Base-by-base conservation (phyloP, 495 filamentous ascomycete genomes). In the Staphylotrichum tortipilum region DNA sequence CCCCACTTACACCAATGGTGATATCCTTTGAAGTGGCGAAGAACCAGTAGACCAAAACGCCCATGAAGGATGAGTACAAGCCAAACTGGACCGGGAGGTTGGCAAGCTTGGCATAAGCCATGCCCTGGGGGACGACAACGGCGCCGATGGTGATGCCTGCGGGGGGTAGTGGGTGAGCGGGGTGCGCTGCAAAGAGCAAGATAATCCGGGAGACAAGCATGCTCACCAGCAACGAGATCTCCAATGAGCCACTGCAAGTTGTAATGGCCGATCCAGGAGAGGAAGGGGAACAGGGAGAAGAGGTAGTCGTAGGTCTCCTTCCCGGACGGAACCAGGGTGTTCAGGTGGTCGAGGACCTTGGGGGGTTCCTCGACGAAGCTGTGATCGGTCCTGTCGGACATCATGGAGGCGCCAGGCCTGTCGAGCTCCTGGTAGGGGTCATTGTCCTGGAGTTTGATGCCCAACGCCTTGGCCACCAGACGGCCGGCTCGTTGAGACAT, bases 21-120 rank as follows among this genome's bases (percentile, higher is more conserved):
- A 98, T 97, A 67, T 98, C 92, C 62, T 98, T 98, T 0, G 94
- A 97, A 1, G 92, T 98, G 2, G 92, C 92, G 58, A 98, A 97
- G 65, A 97, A 94, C 92, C 92, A 97, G 57, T 99, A 99, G 41
- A 95, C 65, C 52, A 96, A 63, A 4, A 97, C 91, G 22, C 92
- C 92, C 84, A 97, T 95, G 59, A 99, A 99, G 0, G 91, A 96
- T 1, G 91, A 92, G 63, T 99, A 99, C 0, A 99, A 72, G 44
- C 92, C 92, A 60, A 79, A 99, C 61, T 99, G 75, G 3, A 84
- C 79, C 0, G 74, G 71, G 18, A 99, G 75, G 35, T 80, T 72
- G 7, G 92, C 92, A 34, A 99, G 71, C 54, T 83, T 76, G 21
- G 92, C 91, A 67, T 99, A 99, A 2, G 94, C 90, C 92, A 99